phyloP scores from a whole-genome alignment of 257 asterid genomes.

The Petunia axillaris region DNA sequence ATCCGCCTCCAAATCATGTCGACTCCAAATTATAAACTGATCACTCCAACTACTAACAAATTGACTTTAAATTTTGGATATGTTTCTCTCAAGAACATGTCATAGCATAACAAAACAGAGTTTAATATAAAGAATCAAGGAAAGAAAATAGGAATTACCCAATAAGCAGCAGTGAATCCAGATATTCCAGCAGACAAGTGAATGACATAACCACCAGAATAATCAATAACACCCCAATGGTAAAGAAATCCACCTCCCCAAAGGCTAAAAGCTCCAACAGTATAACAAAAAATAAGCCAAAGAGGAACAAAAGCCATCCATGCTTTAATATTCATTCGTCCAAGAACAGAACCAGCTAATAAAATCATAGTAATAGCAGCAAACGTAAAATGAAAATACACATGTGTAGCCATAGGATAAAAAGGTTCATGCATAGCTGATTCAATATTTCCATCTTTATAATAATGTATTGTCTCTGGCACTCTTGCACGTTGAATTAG shows the following conservation, averaged over 20 bases:
- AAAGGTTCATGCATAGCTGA: conserved; percentile 49
- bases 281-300: conserved; percentile 80
- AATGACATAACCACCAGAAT: conserved; percentile 90
- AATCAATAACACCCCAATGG: conserved; percentile 95
- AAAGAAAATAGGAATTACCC: conserved; percentile 49
- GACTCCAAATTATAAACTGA: not conserved
- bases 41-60: not conserved
- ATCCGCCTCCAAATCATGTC: not conserved
- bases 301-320: conserved; percentile 98
- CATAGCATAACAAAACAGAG: not conserved
- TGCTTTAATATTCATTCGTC: conserved; percentile 85
- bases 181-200: conserved; percentile 90
- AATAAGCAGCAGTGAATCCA: conserved; percentile 92
- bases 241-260: conserved; percentile 96
- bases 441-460: conserved; percentile 49
- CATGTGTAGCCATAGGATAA: conserved; percentile 79
- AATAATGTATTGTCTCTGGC: conserved; percentile 54
- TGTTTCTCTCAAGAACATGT: not conserved
- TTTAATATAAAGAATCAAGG: not conserved
- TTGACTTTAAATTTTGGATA: not conserved
- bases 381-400: conserved; percentile 78
- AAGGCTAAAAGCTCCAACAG: conserved; percentile 78
- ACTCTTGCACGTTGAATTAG: conserved; percentile 52
- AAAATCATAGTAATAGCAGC: conserved; percentile 79
- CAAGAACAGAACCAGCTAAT: conserved; percentile 84